Evolutionary conservation across 2,329 filamentous ascomycete genomes (phyloP), one percentile per base, ranked within the genome.

Genomic region (Penicillium sp.): DNA sequence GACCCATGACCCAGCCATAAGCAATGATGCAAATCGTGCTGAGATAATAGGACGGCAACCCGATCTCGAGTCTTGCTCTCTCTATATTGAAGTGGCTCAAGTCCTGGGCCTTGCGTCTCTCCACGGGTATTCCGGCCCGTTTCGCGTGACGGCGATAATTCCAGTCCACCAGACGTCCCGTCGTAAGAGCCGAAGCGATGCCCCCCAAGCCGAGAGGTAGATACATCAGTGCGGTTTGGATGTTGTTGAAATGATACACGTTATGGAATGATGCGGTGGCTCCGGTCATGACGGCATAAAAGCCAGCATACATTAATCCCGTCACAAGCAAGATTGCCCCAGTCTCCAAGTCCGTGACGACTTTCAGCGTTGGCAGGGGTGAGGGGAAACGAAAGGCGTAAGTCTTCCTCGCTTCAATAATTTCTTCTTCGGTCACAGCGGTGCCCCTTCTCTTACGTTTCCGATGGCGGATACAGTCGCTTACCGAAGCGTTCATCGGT

Each of bases 71-170:
- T 16, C 73, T 60, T 0, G 66, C 72, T 18, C 57, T 65, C 45
- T 76, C 81, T 41, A 83, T 76, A 0, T 80, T 79, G 50, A 83
- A 83, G 46, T 76, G 63, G 18, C 65, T 64, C 7, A 61, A 51
- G 13, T 61, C 57, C 6, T 54, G 39, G 15, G 53, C 51, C 4
- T 45, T 29, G 81, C 67, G 58, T 81, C 76, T 78, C 47, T 83
- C 80, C 53, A 90, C 81, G 2, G 76, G 73, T 52, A 90, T 76
- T 6, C 84, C 84, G 15, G 86, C 74, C 29, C 79, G 78, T 45
- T 75, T 77, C 1, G 88, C 87, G 43, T 85, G 80, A 36, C 87
- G 81, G 6, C 84, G 79, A 68, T 88, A 94, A 69, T 92, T 90
- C 78, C 82, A 85, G 68, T 89, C 87, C 31, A 89, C 78, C 7